Percentiles rank a stretch among this genome's conserved stretches.
Evolutionary conservation across 805 yeast genomes (phyloP).

Genomic region (Wickerhamia fluorescens): DNA sequence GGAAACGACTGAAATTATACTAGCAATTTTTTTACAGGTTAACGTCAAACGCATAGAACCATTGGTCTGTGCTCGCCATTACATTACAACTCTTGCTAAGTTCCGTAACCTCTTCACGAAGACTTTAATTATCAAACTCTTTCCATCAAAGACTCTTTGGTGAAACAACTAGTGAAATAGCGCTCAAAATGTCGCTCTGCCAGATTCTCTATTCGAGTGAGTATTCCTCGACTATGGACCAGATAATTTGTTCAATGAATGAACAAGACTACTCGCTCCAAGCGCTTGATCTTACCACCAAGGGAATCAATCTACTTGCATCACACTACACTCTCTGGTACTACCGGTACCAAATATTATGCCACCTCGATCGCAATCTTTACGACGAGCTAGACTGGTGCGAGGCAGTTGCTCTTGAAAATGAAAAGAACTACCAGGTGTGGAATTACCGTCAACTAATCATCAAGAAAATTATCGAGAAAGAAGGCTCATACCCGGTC

Average conservation of each 20-base stretch:
- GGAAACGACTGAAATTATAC: too few relatives aligned
- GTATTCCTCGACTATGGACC: conserved; percentile 55
- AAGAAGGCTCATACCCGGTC: conserved; percentile 9
- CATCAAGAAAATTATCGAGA: conserved; percentile 28
- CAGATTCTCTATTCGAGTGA: conserved; percentile 68
- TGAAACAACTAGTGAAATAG: too few relatives aligned
- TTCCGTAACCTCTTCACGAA: too few relatives aligned
- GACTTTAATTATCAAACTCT: too few relatives aligned
- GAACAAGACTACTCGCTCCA: conserved; percentile 60
- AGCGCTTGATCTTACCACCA: conserved; percentile 59
- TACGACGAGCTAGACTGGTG: conserved; percentile 70
- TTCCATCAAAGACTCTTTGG: too few relatives aligned
- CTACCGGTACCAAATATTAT: conserved; percentile 51
- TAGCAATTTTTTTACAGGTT: too few relatives aligned
- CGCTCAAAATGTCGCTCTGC: too few relatives aligned
- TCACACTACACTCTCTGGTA: conserved; percentile 93
- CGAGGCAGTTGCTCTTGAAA: conserved; percentile 62
- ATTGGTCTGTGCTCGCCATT: too few relatives aligned
- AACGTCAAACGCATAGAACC: too few relatives aligned
- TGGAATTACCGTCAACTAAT: conserved; percentile 87
- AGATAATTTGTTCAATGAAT: conserved; percentile 52
- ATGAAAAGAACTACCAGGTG: conserved; percentile 92
- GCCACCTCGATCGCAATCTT: conserved; percentile 29
- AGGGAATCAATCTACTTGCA: conserved; percentile 61
- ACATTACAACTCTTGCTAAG: too few relatives aligned